Base-by-base conservation (phyloP, 768 basidiomycete species). In the Pulveroboletus frians region DNA sequence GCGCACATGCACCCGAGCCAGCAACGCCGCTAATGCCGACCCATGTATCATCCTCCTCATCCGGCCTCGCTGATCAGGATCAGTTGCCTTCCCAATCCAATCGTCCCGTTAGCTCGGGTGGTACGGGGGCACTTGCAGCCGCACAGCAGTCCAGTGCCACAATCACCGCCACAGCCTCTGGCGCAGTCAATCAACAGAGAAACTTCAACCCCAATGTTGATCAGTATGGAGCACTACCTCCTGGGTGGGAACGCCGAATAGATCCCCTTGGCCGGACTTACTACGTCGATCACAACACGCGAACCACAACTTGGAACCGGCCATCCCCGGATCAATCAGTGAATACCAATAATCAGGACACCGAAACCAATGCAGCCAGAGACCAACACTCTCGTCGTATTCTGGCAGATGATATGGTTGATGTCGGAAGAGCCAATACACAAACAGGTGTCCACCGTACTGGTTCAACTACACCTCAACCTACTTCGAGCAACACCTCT, bases 271-370 rank as follows among this genome's bases (percentile, higher is more conserved):
- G 87, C 9, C 76, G 96, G 48, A 95, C 92, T 7, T 99, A 99
- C 68, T 99, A 98, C 66, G 96, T 99, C 47, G 96, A 99, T 65
- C 96, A 98, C 71, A 98, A 97, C 67, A 92, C 91, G 9, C 86
- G 96, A 48, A 90, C 88, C 11, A 99, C 96, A 7, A 98, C 96
- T 0, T 99, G 96, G 96, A 94, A 92, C 65, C 75, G 96, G 15
- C 95, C 95, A 7, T 89, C 85, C 20, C 70, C 80, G 11, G 92
- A 77, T 60, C 84, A 87, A 39, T 78, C 81, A 4, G 83, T 78
- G 13, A 94, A 95, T 62, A 78, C 71, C 40, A 78, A 73, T 31
- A 72, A 78, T 5, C 87, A 89, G 64, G 83, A 85, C 58, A 83
- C 68, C 46, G 89, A 89, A 64, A 89, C 87, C 11, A 87, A 86